A percentile compares a stretch with the other conserved stretches of the same genome.
Evolutionary conservation across 2,329 filamentous ascomycete species (phyloP).

Genomic region (Clarireedia homoeocarpa): DNA sequence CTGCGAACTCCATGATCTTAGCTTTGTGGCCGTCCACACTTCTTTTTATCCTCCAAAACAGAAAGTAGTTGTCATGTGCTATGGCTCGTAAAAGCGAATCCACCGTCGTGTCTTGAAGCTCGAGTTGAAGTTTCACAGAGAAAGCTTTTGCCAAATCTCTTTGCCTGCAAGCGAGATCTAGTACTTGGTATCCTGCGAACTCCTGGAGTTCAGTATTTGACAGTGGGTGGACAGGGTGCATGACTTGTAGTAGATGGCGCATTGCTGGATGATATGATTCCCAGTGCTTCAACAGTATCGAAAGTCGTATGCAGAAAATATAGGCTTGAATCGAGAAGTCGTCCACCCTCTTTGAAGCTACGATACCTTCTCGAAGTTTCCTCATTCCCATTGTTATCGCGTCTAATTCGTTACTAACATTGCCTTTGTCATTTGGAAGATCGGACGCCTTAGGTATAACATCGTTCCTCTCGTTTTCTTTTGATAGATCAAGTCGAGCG

Average conservation of each 20-base stretch:
- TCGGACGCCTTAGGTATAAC: conserved; percentile 10
- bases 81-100: conserved; percentile 62
- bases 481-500: conserved; percentile 40
- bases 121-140: conserved; percentile 52
- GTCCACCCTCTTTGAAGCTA: conserved; percentile 68
- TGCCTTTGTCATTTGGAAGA: conserved; percentile 7
- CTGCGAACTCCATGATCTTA: conserved; percentile 74
- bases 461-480: conserved; percentile 18
- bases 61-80: conserved; percentile 73
- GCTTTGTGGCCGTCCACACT: conserved; percentile 74
- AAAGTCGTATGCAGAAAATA: conserved; percentile 80
- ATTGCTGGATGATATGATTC: conserved; percentile 89
- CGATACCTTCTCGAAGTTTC: conserved; percentile 84
- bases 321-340: conserved; percentile 83
- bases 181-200: conserved; percentile 69
- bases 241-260: conserved; percentile 63
- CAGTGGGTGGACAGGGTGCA: conserved; percentile 63
- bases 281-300: conserved; percentile 71
- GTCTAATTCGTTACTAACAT: conserved; percentile 14
- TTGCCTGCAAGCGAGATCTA: conserved; percentile 84
- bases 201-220: conserved; percentile 68
- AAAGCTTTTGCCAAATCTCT: conserved; percentile 68
- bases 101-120: conserved; percentile 58
- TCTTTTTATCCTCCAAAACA: conserved; percentile 64
- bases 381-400: conserved; percentile 72